phyloP scores from a whole-genome alignment of 495 filamentous ascomycete genomes.

The Trichocladium uniseriatum region DNA sequence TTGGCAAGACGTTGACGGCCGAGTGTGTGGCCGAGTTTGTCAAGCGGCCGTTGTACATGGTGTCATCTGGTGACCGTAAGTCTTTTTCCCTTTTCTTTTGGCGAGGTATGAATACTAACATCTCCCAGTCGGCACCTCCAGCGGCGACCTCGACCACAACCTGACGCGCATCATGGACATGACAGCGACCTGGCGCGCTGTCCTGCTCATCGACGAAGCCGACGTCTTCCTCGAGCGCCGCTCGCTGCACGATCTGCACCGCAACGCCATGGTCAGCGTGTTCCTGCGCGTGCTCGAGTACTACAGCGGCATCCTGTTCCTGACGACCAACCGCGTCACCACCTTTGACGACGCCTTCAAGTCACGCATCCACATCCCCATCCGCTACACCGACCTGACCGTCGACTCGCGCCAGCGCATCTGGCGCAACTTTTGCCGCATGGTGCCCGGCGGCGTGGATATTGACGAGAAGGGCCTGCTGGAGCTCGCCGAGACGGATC shows the following conservation, averaged over 20 bases:
- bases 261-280: slow-evolving; percentile 39
- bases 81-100: background rate
- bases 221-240: slow-evolving; percentile 42
- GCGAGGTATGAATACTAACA: too few relatives aligned
- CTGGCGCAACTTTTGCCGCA: slow-evolving; percentile 39
- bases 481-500: slow-evolving; percentile 33
- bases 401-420: slow-evolving; percentile 26
- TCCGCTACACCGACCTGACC: slow-evolving; percentile 33
- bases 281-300: slow-evolving; percentile 41
- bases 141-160: slow-evolving; percentile 17
- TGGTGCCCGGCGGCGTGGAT: slow-evolving; percentile 30
- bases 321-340: slow-evolving; percentile 40
- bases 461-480: slow-evolving; percentile 36
- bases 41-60: slow-evolving; percentile 42
- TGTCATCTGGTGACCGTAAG: slow-evolving; percentile 42
- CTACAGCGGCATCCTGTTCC: slow-evolving; percentile 39
- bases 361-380: slow-evolving; percentile 36
- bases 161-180: slow-evolving; percentile 44
- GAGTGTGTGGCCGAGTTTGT: slow-evolving; percentile 44
- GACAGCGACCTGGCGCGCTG: slow-evolving; percentile 38
- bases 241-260: slow-evolving; percentile 31
- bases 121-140: slow-evolving; percentile 26
- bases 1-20: slow-evolving; percentile 34
- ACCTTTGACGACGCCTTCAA: slow-evolving; percentile 38
- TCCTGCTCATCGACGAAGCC: slow-evolving; percentile 45